Conservation (phyloP, 805 yeast species). For the Candida chauliodis region DNA sequence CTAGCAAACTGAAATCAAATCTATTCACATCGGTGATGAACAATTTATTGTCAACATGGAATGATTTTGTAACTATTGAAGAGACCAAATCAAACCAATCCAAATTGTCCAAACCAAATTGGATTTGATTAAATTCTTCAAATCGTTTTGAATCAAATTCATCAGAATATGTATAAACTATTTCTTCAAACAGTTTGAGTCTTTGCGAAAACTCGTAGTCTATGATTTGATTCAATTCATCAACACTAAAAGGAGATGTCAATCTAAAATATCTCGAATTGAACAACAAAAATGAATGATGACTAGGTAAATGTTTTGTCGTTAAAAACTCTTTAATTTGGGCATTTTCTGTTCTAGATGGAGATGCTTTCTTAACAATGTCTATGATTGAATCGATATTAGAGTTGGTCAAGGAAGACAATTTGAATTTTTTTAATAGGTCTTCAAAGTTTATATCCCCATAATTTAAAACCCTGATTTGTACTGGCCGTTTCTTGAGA, state of each 20-base stretch:
- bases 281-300: slow-evolving; percentile 39
- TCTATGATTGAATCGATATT: slow-evolving; percentile 11
- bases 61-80: slow-evolving; percentile 42
- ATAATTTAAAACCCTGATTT: slow-evolving; percentile 33
- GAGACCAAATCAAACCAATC: slow-evolving; percentile 49
- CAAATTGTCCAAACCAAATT: slow-evolving; percentile 3
- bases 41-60: slow-evolving; percentile 38
- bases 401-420: slow-evolving; percentile 7
- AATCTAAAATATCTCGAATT: slow-evolving; percentile 53
- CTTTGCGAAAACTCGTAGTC: slow-evolving; percentile 49
- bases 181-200: slow-evolving; percentile 27
- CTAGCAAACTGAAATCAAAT: slow-evolving; percentile 39
- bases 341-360: not conserved
- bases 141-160: slow-evolving; percentile 16
- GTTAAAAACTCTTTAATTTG: slow-evolving; percentile 20
- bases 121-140: slow-evolving; percentile 15
- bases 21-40: slow-evolving; percentile 43
- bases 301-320: slow-evolving; percentile 26
- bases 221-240: slow-evolving; percentile 36
- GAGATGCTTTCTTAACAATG: slow-evolving; percentile 4
- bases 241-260: slow-evolving; percentile 15
- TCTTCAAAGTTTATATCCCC: slow-evolving; percentile 11
- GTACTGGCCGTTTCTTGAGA: slow-evolving; percentile 25
- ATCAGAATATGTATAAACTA: slow-evolving; percentile 25
- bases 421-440: slow-evolving; percentile 1